phyloP scores from a whole-genome alignment of 768 basidiomycete genomes.

The Coprinopsis strossmayeri region DNA sequence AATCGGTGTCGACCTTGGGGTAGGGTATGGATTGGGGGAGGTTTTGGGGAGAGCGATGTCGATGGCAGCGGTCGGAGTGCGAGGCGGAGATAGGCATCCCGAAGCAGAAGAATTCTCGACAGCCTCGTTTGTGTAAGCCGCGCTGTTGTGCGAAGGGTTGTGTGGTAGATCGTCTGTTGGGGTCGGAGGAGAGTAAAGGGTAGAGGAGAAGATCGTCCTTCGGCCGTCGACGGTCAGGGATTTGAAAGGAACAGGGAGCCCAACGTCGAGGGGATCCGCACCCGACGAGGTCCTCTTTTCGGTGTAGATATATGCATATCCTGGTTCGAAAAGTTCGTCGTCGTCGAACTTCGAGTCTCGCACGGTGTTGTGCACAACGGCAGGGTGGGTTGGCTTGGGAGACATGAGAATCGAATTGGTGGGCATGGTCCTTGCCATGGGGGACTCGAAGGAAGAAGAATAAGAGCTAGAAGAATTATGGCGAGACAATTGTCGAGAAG shows the following conservation, averaged over 20 bases:
- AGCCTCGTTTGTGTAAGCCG: slow-evolving; percentile 3
- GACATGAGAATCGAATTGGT: slow-evolving; percentile 3
- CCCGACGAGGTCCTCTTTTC: neutral
- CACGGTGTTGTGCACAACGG: neutral
- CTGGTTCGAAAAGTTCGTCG: slow-evolving; percentile 6
- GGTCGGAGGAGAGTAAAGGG: neutral
- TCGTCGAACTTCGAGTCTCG: slow-evolving; percentile 9
- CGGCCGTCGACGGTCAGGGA: neutral
- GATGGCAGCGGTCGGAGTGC: slow-evolving; percentile 3
- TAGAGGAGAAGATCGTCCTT: neutral
- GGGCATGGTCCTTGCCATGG: slow-evolving; percentile 1
- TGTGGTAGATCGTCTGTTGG: neutral
- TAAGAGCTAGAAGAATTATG: slow-evolving; percentile 6
- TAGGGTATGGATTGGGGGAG: slow-evolving; percentile 9
- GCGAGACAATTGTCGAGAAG: neutral
- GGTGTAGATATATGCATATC: slow-evolving; percentile 11
- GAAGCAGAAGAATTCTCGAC: slow-evolving; percentile 8
- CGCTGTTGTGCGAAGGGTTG: neutral
- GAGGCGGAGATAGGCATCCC: neutral
- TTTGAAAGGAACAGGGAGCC: slow-evolving; percentile 4
- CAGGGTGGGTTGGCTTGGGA: neutral
- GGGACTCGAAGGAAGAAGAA: slow-evolving; percentile 9
- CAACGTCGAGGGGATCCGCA: slow-evolving; percentile 8
- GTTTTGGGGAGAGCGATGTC: slow-evolving; percentile 6
- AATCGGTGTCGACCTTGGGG: slow-evolving; percentile 10